These are phyloP conservation scores for Eucalyptus brandiana DNA, from an alignment of 345 rosid genomes.

Conservation along the genomic window DNA sequence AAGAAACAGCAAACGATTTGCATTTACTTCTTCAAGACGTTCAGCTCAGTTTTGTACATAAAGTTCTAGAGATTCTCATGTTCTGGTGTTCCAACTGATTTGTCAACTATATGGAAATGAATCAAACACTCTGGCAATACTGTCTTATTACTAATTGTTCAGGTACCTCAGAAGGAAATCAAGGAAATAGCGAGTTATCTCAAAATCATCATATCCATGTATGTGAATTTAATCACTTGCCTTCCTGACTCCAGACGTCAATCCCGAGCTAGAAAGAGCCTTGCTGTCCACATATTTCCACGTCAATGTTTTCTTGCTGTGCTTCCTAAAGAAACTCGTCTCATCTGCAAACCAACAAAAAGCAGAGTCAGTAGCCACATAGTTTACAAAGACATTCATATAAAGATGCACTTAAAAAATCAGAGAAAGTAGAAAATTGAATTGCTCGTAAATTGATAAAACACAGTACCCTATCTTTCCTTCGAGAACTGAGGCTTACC, in stretches of 20 bases:
- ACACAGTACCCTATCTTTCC: neutral
- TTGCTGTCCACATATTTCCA: conserved; percentile 41
- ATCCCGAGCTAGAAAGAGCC: conserved; percentile 39
- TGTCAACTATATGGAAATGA: neutral
- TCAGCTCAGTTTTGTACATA: neutral
- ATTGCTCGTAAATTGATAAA: neutral
- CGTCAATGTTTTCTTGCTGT: neutral
- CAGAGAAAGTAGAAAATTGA: neutral
- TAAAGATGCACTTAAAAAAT: neutral
- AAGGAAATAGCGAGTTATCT: neutral
- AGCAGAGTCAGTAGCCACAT: neutral
- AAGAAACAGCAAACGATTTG: neutral
- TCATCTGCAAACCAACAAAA: conserved; percentile 13
- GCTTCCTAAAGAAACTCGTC: conserved; percentile 9
- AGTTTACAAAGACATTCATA: neutral
- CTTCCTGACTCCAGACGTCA: conserved; percentile 70
- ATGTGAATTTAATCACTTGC: conserved; percentile 6
- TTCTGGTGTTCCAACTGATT: neutral
- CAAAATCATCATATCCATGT: neutral
- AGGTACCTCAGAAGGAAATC: neutral
- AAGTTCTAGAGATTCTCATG: neutral
- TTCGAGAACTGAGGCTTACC: neutral
- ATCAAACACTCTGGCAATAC: neutral
- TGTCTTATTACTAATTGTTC: neutral
- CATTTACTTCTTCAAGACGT: neutral